Evolutionary conservation across 2,329 filamentous ascomycete species (phyloP).

Genomic region (Colletotrichum theobromicola): DNA sequence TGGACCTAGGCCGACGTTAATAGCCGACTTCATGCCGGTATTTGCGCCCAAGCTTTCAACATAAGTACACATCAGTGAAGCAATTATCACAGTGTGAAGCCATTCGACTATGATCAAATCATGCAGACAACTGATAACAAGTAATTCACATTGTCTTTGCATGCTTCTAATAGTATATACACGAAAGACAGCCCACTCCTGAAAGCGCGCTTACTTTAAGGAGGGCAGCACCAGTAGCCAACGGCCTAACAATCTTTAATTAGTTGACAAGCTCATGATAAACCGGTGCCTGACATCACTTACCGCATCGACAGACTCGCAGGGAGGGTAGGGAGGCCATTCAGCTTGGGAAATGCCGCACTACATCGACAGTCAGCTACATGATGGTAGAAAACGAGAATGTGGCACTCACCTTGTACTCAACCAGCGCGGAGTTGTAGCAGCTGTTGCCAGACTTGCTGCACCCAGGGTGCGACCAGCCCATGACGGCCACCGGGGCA

Average conservation of each 20-base stretch:
- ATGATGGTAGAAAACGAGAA: rapidly evolving
- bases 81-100: rapidly evolving
- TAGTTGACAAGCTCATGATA: neutral
- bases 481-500: neutral
- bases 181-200: rapidly evolving
- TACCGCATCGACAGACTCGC: neutral
- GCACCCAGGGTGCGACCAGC: neutral
- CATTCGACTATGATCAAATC: neutral
- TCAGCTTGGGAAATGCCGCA: neutral
- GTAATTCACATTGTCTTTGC: neutral
- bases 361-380: neutral
- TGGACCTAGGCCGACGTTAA: no score
- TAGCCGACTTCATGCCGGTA: no score
- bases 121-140: no score
- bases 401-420: neutral
- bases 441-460: neutral
- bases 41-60: no score
- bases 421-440: neutral
- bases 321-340: neutral
- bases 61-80: no score
- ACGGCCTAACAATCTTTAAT: neutral
- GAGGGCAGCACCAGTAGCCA: neutral
- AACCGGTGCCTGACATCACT: neutral
- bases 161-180: neutral
- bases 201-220: rapidly evolving